Conservation (phyloP, 352 stramenopile species). For the Globisporangium perplexum region DNA sequence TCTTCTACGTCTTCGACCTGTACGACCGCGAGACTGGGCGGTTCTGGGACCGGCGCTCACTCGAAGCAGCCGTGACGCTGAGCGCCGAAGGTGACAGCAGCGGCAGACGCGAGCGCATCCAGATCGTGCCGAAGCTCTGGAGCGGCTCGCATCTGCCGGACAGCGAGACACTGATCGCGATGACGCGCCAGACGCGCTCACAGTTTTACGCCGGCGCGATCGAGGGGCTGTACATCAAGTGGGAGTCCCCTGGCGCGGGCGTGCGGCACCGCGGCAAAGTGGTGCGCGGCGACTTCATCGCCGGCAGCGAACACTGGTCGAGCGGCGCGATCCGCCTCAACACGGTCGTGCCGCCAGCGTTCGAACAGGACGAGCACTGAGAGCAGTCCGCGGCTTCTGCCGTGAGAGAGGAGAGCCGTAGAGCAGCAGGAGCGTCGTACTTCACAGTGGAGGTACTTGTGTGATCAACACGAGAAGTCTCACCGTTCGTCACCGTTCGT, state of each 20-base stretch:
- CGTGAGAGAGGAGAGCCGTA: too few relatives aligned
- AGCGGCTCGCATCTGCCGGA: conserved; percentile 21
- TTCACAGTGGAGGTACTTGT: too few relatives aligned
- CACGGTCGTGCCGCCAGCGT: conserved; percentile 9
- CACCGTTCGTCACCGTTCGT: too few relatives aligned
- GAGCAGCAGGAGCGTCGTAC: too few relatives aligned
- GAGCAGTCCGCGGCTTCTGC: too few relatives aligned
- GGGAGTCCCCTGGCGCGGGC: conserved; percentile 24
- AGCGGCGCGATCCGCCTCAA: conserved; percentile 38
- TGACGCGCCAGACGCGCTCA: conserved; percentile 34
- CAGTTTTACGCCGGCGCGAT: conserved; percentile 38
- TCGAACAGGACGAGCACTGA: too few relatives aligned
- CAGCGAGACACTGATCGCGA: conserved; percentile 23
- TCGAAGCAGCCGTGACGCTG: conserved; percentile 25
- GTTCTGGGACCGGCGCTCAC: conserved; percentile 36
- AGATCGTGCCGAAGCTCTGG: conserved; percentile 40
- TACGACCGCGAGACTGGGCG: conserved; percentile 47
- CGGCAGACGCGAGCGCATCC: conserved; percentile 15
- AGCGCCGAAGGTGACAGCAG: not conserved
- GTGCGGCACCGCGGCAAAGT: conserved; percentile 56
- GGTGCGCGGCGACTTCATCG: conserved; percentile 59
- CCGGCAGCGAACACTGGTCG: conserved; percentile 61
- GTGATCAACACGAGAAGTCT: too few relatives aligned
- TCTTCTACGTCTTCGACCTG: conserved; percentile 82
- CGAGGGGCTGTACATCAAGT: conserved; percentile 58